Conservation (phyloP, 2,329 filamentous ascomycete species). For the Cercospora canescens region DNA sequence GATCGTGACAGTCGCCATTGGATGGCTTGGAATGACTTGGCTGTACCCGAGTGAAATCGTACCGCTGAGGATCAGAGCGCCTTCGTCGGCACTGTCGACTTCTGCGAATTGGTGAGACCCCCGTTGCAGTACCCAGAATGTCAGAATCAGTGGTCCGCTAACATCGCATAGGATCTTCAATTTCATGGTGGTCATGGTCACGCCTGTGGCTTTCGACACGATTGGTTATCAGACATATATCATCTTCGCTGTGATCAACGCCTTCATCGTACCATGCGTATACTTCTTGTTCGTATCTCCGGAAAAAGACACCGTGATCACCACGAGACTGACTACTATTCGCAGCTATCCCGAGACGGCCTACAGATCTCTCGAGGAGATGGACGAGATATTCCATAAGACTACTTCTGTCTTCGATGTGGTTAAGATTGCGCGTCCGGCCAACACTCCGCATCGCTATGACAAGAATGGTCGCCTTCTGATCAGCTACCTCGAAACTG, state of each 20-base stretch:
- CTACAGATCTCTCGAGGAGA: constrained; percentile 64
- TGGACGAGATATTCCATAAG: constrained; percentile 65
- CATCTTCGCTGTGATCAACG: constrained; percentile 66
- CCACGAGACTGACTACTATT: not conserved
- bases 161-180: constrained; percentile 35
- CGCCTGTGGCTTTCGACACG: constrained; percentile 56
- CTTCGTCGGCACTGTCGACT: constrained; percentile 42
- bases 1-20: constrained; percentile 30
- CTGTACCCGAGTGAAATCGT: constrained; percentile 35
- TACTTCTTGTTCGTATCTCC: constrained; percentile 27
- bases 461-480: constrained; percentile 59
- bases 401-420: constrained; percentile 50
- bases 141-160: constrained; percentile 16
- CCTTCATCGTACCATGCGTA: constrained; percentile 54
- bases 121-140: constrained; percentile 28
- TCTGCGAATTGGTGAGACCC: constrained; percentile 38
- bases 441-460: constrained; percentile 55
- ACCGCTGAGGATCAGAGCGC: constrained; percentile 37
- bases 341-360: constrained; percentile 57
- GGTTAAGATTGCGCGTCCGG: constrained; percentile 51
- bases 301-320: not conserved
- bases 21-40: constrained; percentile 39
- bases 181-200: constrained; percentile 54
- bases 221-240: constrained; percentile 42
- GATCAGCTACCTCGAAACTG: constrained; percentile 48